Percentiles rank a stretch among this genome's conserved stretches.
Evolutionary conservation across 2,329 filamentous ascomycete genomes (phyloP).

Genomic region (Arachnopeziza araneosa): DNA sequence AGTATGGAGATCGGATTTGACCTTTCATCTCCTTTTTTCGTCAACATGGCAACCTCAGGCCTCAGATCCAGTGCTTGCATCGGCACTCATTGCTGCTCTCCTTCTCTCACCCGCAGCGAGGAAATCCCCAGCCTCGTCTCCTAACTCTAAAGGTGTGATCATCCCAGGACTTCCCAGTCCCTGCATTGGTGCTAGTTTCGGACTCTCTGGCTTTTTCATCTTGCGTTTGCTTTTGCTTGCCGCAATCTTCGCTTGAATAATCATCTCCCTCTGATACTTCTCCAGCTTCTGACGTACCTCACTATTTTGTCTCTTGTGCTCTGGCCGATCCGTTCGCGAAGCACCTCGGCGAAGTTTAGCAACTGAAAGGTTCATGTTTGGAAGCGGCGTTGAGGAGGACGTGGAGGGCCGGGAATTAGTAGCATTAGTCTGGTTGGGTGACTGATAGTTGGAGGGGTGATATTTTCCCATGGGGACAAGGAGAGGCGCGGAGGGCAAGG

Average conservation of each 20-base stretch:
- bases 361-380: constrained; percentile 22
- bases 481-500: constrained; percentile 13
- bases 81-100: not conserved
- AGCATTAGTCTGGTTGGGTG: constrained; percentile 24
- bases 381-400: constrained; percentile 23
- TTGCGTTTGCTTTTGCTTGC: constrained; percentile 17
- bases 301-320: constrained; percentile 36
- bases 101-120: not conserved
- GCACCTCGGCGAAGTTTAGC: constrained; percentile 13
- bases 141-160: constrained; percentile 56
- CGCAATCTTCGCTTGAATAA: constrained; percentile 49
- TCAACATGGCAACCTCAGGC: no score
- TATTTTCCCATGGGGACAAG: constrained; percentile 54
- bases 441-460: constrained; percentile 57
- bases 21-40: not conserved
- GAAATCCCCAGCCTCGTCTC: constrained; percentile 23
- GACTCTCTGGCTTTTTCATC: constrained; percentile 38
- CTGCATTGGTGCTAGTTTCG: constrained; percentile 43
- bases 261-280: constrained; percentile 58
- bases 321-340: constrained; percentile 27
- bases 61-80: not conserved
- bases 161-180: constrained; percentile 53
- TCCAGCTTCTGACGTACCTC: constrained; percentile 48
- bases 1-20: not conserved
- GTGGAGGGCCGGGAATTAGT: constrained; percentile 11